Percentiles rank a stretch among this genome's conserved stretches.
Evolutionary conservation across 805 yeast species (phyloP).

Genomic region (Wickerhamomyces strasburgensis): DNA sequence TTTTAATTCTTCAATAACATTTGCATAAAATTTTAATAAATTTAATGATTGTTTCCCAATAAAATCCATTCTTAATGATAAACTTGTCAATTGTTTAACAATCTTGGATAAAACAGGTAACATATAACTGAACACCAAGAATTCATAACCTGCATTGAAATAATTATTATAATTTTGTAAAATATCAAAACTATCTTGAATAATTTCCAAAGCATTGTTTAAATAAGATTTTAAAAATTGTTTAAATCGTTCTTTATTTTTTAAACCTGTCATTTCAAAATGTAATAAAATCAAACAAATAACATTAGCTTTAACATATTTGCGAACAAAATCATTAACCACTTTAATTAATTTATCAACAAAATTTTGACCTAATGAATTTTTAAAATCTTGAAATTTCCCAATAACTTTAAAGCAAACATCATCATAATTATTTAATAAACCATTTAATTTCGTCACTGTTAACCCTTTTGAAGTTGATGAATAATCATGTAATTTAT

Average conservation of each 20-base stretch:
- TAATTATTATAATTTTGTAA: slow-evolving; percentile 16
- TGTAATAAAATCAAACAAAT: slow-evolving; percentile 13
- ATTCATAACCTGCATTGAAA: slow-evolving; percentile 19
- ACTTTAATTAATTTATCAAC: slow-evolving; percentile 13
- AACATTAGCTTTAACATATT: slow-evolving; percentile 11
- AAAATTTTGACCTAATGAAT: slow-evolving; percentile 1
- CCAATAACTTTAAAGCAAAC: slow-evolving; percentile 5
- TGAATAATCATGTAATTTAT: slow-evolving; percentile 7
- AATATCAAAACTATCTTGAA: slow-evolving; percentile 17
- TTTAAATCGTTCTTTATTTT: slow-evolving; percentile 8
- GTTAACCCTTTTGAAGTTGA: slow-evolving; percentile 1
- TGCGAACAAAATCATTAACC: slow-evolving; percentile 11
- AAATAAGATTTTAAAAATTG: slow-evolving; percentile 3
- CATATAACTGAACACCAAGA: slow-evolving; percentile 10
- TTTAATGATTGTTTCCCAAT: slow-evolving; percentile 4
- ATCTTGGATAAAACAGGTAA: slow-evolving; percentile 15
- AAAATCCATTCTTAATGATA: slow-evolving; percentile 10
- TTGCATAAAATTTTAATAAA: slow-evolving; percentile 13
- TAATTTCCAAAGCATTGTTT: slow-evolving; percentile 4
- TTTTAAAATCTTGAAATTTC: slow-evolving; percentile 12
- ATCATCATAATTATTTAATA: slow-evolving; percentile 10
- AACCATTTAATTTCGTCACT: slow-evolving; percentile 2
- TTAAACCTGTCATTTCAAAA: slow-evolving; percentile 13
- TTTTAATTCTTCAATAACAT: slow-evolving; percentile 19
- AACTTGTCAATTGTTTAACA: slow-evolving; percentile 3